phyloP scores from a whole-genome alignment of 2,329 filamentous ascomycete genomes.

The Neofusicoccum cordaticola region DNA sequence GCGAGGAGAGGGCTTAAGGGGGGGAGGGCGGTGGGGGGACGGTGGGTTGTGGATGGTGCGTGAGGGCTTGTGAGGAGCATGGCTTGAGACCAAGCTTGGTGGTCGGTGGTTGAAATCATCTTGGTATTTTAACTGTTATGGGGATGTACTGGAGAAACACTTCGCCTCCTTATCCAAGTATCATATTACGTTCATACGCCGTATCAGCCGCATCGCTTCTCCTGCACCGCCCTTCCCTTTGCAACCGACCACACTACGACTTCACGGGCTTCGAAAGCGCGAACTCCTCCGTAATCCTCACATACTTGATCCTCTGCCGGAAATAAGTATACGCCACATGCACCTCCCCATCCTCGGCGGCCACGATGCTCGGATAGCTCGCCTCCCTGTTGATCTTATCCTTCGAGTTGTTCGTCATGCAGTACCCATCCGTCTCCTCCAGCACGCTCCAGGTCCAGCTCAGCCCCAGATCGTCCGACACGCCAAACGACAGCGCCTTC shows the following conservation, averaged over 20 bases:
- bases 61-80: too few relatives aligned
- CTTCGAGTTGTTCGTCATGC: slow-evolving; percentile 46
- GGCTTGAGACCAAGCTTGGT: too few relatives aligned
- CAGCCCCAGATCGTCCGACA: slow-evolving; percentile 37
- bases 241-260: too few relatives aligned
- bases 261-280: not conserved
- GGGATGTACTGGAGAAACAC: too few relatives aligned
- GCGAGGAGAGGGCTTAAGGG: not conserved
- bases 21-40: too few relatives aligned
- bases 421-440: slow-evolving; percentile 47
- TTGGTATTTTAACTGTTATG: too few relatives aligned
- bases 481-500: slow-evolving; percentile 34
- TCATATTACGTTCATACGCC: too few relatives aligned
- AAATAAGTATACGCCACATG: slow-evolving; percentile 46
- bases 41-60: too few relatives aligned
- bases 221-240: too few relatives aligned
- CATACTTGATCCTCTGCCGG: slow-evolving; percentile 44
- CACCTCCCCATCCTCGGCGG: slow-evolving; percentile 25
- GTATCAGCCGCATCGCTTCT: too few relatives aligned
- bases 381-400: slow-evolving; percentile 44
- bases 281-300: slow-evolving; percentile 23
- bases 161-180: too few relatives aligned
- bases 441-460: slow-evolving; percentile 41
- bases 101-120: too few relatives aligned
- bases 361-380: slow-evolving; percentile 45